Percentiles rank a stretch among this genome's conserved stretches.
phyloP scores from a whole-genome alignment of 345 rosid genomes.

The Kandelia obovata region DNA sequence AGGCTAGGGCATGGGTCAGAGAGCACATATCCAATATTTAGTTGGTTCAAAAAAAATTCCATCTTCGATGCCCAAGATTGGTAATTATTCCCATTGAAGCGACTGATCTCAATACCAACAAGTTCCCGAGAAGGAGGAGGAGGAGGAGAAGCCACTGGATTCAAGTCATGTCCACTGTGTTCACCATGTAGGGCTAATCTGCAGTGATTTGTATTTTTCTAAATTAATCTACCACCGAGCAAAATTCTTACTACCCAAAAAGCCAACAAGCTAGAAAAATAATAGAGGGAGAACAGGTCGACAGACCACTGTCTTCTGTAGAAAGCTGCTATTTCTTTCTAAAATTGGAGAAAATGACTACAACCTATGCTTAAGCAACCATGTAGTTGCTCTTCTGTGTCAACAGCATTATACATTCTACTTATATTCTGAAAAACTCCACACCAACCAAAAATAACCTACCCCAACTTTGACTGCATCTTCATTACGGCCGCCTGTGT shows the following conservation, averaged over 20 bases:
- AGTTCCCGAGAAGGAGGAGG: constrained; percentile 24
- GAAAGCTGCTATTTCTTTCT: neutral
- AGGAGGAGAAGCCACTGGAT: constrained; percentile 6
- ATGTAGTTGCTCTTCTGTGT: constrained; percentile 2
- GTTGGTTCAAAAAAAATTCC: constrained; percentile 64
- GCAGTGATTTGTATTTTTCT: constrained; percentile 26
- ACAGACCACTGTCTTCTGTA: neutral
- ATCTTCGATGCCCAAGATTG: constrained; percentile 53
- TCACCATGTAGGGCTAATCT: constrained; percentile 22
- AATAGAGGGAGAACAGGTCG: neutral
- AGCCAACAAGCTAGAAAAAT: neutral
- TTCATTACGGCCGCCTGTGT: constrained; percentile 54
- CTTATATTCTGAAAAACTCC: neutral
- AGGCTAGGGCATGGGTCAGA: constrained; percentile 46
- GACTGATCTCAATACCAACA: constrained; percentile 40
- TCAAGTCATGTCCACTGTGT: constrained; percentile 9
- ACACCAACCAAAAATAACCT: neutral
- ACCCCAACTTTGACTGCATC: constrained; percentile 55
- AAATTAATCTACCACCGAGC: constrained; percentile 21
- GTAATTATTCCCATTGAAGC: constrained; percentile 77
- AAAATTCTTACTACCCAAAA: constrained; percentile 7
- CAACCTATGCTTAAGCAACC: neutral
- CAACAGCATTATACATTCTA: neutral
- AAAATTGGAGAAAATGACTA: neutral
- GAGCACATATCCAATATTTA: constrained; percentile 60